These are phyloP conservation scores for Trichoderma koningiopsis DNA, from an alignment of 2,329 filamentous ascomycete species.

Conservation along the genomic window DNA sequence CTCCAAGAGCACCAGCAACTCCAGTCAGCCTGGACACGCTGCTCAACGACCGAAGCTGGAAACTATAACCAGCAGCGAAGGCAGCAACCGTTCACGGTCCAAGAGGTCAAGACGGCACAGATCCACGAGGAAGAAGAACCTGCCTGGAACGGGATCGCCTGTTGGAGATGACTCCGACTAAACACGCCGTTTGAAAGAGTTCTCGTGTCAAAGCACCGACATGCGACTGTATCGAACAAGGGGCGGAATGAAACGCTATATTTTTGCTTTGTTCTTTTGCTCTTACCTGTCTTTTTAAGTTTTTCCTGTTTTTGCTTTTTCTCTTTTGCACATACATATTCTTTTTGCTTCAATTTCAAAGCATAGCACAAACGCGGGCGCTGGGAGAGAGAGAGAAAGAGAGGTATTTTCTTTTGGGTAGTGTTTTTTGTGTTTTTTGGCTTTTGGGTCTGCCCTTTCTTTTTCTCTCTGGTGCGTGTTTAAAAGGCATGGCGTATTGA, in stretches of 20 bases:
- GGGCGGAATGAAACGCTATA: neutral
- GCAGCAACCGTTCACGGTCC: constrained; percentile 33
- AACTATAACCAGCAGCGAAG: constrained; percentile 50
- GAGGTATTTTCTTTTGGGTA: constrained; percentile 17
- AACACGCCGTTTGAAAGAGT: constrained; percentile 14
- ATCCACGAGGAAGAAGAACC: constrained; percentile 36
- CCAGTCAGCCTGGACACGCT: constrained; percentile 37
- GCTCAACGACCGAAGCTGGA: constrained; percentile 49
- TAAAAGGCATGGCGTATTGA: constrained; percentile 20
- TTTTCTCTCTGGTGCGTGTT: constrained; percentile 7
- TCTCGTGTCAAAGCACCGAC: neutral
- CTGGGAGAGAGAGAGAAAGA: neutral
- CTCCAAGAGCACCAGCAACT: constrained; percentile 34
- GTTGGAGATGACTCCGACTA: constrained; percentile 44
- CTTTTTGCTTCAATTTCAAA: constrained; percentile 15
- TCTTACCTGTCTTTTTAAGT: constrained; percentile 19
- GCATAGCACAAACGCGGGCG: constrained; percentile 19
- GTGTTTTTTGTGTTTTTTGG: constrained; percentile 14
- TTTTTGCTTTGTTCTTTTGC: constrained; percentile 5
- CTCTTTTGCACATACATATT: neutral
- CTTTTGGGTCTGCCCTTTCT: constrained; percentile 5
- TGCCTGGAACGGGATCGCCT: constrained; percentile 40
- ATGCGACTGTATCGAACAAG: neutral
- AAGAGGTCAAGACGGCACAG: constrained; percentile 37
- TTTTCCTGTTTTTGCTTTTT: neutral